A percentile compares a stretch with the other conserved stretches of the same genome.
phyloP scores from a whole-genome alignment of 805 yeast genomes.

The Tetrapisispora phaffii region DNA sequence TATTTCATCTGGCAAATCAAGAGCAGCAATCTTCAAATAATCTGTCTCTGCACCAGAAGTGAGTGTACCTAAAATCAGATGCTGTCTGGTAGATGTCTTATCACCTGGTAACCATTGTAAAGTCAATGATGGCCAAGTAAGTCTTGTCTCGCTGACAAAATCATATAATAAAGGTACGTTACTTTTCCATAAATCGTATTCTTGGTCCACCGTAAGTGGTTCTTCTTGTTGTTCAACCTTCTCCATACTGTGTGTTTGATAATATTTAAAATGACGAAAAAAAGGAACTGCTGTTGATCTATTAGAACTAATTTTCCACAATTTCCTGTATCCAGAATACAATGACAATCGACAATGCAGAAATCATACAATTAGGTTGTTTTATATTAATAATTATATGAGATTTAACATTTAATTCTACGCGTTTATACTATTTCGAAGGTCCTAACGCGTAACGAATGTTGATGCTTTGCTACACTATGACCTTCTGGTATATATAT shows the following conservation, averaged over 20 bases:
- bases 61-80: slow-evolving; percentile 59
- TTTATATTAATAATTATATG: too few relatives aligned
- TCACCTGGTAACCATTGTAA: slow-evolving; percentile 60
- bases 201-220: slow-evolving; percentile 32
- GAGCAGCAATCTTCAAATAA: slow-evolving; percentile 54
- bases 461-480: neutral
- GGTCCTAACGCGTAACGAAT: neutral
- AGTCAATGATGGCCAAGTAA: slow-evolving; percentile 76
- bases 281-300: too few relatives aligned
- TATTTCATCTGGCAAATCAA: slow-evolving; percentile 45
- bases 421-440: neutral
- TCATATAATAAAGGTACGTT: slow-evolving; percentile 78
- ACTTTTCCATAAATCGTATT: slow-evolving; percentile 71
- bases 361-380: too few relatives aligned
- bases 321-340: too few relatives aligned
- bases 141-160: slow-evolving; percentile 68
- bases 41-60: slow-evolving; percentile 61
- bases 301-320: too few relatives aligned
- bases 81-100: slow-evolving; percentile 34
- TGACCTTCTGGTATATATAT: too few relatives aligned
- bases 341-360: too few relatives aligned
- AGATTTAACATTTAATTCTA: neutral
- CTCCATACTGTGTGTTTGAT: neutral
- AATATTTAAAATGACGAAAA: neutral
- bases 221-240: neutral